These are phyloP conservation scores for Lactarius indigo DNA, from an alignment of 768 basidiomycete species.

Conservation along the genomic window DNA sequence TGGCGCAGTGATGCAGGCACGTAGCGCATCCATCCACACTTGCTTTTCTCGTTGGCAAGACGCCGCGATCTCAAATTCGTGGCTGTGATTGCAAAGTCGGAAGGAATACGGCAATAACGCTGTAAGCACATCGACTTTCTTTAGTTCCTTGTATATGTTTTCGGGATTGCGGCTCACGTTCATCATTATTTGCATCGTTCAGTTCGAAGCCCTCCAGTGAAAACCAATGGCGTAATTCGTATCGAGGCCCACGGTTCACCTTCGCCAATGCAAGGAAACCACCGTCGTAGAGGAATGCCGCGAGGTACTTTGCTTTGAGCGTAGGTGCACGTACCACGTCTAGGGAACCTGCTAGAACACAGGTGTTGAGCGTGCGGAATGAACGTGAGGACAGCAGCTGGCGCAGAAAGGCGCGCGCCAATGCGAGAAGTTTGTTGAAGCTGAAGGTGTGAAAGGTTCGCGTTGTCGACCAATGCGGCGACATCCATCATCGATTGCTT, in stretches of 20 bases:
- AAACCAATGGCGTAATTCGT: slow-evolving; percentile 90
- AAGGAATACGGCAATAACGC: slow-evolving; percentile 65
- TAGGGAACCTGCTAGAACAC: slow-evolving; percentile 77
- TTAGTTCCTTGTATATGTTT: neutral
- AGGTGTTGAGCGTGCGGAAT: slow-evolving; percentile 70
- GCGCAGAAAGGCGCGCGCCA: slow-evolving; percentile 34
- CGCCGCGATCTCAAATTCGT: slow-evolving; percentile 74
- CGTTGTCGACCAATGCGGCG: slow-evolving; percentile 25
- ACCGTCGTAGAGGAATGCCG: slow-evolving; percentile 82
- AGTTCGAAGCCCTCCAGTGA: slow-evolving; percentile 70
- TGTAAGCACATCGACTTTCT: slow-evolving; percentile 32
- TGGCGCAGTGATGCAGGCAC: slow-evolving; percentile 44
- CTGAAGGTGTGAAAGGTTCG: slow-evolving; percentile 18
- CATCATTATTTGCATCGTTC: slow-evolving; percentile 61
- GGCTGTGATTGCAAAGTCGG: slow-evolving; percentile 16
- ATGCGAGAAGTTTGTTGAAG: slow-evolving; percentile 23
- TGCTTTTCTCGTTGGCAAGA: slow-evolving; percentile 81
- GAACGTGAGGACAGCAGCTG: slow-evolving; percentile 49
- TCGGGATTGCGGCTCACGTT: slow-evolving; percentile 53
- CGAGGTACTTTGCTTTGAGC: slow-evolving; percentile 71
- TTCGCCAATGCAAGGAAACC: slow-evolving; percentile 88
- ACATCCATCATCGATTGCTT: slow-evolving; percentile 22
- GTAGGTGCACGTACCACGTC: slow-evolving; percentile 76
- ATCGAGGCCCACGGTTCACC: slow-evolving; percentile 71
- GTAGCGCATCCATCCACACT: slow-evolving; percentile 76